Conservation (phyloP, 2,329 filamentous ascomycete genomes). For the Fusarium sp. region DNA sequence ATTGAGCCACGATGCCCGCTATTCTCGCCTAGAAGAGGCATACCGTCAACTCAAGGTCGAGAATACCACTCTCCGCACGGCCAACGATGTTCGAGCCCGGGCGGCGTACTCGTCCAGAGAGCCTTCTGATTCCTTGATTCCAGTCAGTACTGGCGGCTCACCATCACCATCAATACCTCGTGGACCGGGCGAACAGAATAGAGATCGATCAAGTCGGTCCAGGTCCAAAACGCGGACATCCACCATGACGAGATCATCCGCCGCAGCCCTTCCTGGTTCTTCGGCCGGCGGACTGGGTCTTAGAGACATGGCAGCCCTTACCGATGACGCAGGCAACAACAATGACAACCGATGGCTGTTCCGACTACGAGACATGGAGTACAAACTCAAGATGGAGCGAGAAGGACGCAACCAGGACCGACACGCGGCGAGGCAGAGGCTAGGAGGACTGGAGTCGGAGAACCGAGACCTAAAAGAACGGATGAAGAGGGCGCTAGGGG, state of each 20-base stretch:
- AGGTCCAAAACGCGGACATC: constrained; percentile 47
- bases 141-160: constrained; percentile 54
- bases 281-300: constrained; percentile 40
- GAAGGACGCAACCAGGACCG: constrained; percentile 89
- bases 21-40: constrained; percentile 68
- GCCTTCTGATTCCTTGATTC: constrained; percentile 49
- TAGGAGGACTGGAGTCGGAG: constrained; percentile 81
- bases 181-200: constrained; percentile 61
- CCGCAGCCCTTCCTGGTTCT: constrained; percentile 43
- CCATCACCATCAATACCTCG: constrained; percentile 67
- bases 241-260: constrained; percentile 48
- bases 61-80: constrained; percentile 75
- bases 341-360: constrained; percentile 85
- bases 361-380: constrained; percentile 86
- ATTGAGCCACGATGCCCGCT: constrained; percentile 57
- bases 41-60: constrained; percentile 74
- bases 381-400: constrained; percentile 87
- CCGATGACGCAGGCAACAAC: constrained; percentile 38
- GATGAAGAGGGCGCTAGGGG: constrained; percentile 58
- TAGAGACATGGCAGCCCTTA: constrained; percentile 45
- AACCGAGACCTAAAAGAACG: constrained; percentile 77
- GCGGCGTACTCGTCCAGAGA: constrained; percentile 57
- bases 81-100: constrained; percentile 68
- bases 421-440: constrained; percentile 81
- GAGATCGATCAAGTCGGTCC: constrained; percentile 52